Evolutionary conservation across 2,329 filamentous ascomycete species (phyloP).

Genomic region (Fusarium luffae): DNA sequence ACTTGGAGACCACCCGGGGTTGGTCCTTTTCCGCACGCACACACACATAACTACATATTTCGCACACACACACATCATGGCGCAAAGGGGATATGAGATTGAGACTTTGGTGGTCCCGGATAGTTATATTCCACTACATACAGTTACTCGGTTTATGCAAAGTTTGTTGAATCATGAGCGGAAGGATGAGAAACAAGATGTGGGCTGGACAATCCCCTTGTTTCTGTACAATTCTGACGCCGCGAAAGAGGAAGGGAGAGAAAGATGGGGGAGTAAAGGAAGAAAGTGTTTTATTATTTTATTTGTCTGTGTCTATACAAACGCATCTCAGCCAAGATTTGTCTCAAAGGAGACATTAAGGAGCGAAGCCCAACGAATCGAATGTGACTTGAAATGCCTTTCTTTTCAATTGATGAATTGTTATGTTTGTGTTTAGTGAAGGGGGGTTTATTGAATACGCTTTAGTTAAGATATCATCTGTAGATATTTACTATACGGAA

Average conservation of each 20-base stretch:
- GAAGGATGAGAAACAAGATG: constrained; percentile 28
- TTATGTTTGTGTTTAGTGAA: constrained; percentile 18
- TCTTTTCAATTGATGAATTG: constrained; percentile 12
- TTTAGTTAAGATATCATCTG: background rate
- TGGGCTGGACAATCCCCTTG: constrained; percentile 35
- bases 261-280: background rate
- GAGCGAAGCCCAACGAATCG: constrained; percentile 38
- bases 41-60: constrained; percentile 26
- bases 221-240: constrained; percentile 20
- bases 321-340: constrained; percentile 43
- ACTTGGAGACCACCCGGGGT: constrained; percentile 32
- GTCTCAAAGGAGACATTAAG: constrained; percentile 42
- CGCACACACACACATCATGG: constrained; percentile 38
- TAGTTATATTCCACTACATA: constrained; percentile 44
- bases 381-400: constrained; percentile 19
- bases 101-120: constrained; percentile 41
- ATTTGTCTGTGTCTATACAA: constrained; percentile 43
- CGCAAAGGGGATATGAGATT: constrained; percentile 43
- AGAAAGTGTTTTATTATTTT: constrained; percentile 33
- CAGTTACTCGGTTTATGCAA: constrained; percentile 40
- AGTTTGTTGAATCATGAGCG: constrained; percentile 35
- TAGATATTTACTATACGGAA: constrained; percentile 1
- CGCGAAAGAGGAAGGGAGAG: constrained; percentile 20
- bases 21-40: constrained; percentile 31
- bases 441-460: constrained; percentile 3